Evolutionary conservation across 1,284 basidiomycete genomes (phyloP).

Genomic region (Cutaneotrichosporon curvatum): DNA sequence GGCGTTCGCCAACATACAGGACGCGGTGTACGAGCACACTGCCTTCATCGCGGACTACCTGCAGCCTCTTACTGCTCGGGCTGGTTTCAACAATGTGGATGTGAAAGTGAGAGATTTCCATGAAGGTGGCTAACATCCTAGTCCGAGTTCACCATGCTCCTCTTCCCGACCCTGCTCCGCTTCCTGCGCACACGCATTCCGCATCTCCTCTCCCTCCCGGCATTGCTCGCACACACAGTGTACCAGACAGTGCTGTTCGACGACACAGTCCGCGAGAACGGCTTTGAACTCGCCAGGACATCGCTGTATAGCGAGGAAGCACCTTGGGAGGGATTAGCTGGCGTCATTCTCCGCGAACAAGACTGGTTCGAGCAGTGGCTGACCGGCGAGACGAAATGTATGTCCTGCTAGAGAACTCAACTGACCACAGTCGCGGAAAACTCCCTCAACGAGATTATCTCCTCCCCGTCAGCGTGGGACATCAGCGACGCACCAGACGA

Average conservation of each 20-base stretch:
- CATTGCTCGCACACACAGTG: constrained; percentile 87
- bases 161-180: constrained; percentile 61
- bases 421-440: constrained; percentile 55
- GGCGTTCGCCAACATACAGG: constrained; percentile 86
- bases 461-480: constrained; percentile 77
- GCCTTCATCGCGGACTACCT: constrained; percentile 68
- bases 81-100: constrained; percentile 59
- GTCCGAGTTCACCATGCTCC: constrained; percentile 69
- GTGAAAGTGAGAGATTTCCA: constrained; percentile 57
- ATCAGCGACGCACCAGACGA: constrained; percentile 60
- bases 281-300: constrained; percentile 58
- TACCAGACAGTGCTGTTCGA: constrained; percentile 89
- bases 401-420: constrained; percentile 34
- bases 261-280: constrained; percentile 65
- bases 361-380: constrained; percentile 91
- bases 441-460: constrained; percentile 73
- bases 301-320: constrained; percentile 21
- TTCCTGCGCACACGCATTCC: constrained; percentile 72
- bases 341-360: constrained; percentile 69
- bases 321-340: constrained; percentile 68
- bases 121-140: constrained; percentile 35
- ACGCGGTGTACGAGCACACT: constrained; percentile 72
- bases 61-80: constrained; percentile 60
- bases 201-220: constrained; percentile 64
- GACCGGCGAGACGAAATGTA: constrained; percentile 75